Evolutionary conservation across 176 grass and related monocot species (phyloP), one percentile per base, ranked within the genome.

Genomic region (Zoysia japonica): DNA sequence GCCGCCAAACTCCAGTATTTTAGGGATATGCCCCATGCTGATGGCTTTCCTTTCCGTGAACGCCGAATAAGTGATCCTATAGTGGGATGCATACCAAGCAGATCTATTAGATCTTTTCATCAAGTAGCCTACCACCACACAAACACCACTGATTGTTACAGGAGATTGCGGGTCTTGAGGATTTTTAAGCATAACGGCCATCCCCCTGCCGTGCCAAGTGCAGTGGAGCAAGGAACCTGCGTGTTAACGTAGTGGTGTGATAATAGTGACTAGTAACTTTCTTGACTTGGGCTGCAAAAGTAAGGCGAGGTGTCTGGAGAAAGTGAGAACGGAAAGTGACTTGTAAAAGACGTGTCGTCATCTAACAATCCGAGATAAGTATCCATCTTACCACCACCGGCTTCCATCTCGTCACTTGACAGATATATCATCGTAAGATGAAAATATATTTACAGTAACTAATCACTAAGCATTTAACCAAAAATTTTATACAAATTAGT

Each of bases 81-180:
- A 63, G 48, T 79, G 20, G 63, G 49, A 67, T 79, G n/a, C 47
- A 7, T 17, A 67, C 0, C 48, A 79, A 79, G 39, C 63, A 44
- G 48, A 55, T 67, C 41, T 67, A 3, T 28, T 28, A 28, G 6
- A 28, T 28, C 28, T 28, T 28, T 28, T 28, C 28, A 28, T 28
- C 28, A 28, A 28, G 28, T 28, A 0, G 28, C 28, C 28, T 28
- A 28, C 28, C 28, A 61, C 19, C 6, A 10, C 56, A 28, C n/a
- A 9, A 7, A 59, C 17, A n/a, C 17, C 1, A 19, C 51, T n/a
- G 2, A 16, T 59, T 36, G 4, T 7, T 36, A 28, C 28, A 16
- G 13, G 5, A 41, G 16, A 67, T 67, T 12, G 11, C 62, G 49
- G 67, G 63, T 55, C 42, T 44, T 4, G 2, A 35, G 38, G 37